Percentiles rank a stretch among this genome's conserved stretches.
Evolutionary conservation across 371 early-diverging fungal genomes (phyloP).

Genomic region (Coemansia sp.): DNA sequence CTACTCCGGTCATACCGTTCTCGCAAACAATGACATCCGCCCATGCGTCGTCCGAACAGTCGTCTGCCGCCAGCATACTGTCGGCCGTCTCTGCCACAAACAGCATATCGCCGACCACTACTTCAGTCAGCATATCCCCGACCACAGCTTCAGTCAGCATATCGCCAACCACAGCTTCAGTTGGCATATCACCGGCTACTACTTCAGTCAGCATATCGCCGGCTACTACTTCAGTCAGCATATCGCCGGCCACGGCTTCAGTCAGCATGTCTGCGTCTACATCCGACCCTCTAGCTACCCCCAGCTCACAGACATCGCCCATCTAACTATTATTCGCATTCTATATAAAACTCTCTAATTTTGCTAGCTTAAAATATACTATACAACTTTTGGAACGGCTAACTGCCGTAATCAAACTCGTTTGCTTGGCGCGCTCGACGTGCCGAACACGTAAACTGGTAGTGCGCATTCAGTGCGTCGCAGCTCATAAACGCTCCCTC

Average conservation of each 20-base stretch:
- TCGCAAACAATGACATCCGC: conserved; percentile 30
- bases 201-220: neutral
- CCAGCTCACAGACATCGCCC: neutral
- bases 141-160: neutral
- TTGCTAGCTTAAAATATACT: too few relatives aligned
- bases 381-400: neutral
- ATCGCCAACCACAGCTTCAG: neutral
- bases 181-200: neutral
- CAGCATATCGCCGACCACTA: neutral
- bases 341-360: too few relatives aligned
- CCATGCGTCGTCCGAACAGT: neutral
- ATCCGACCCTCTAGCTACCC: conserved; percentile 15
- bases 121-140: neutral
- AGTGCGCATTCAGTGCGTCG: conserved; percentile 14
- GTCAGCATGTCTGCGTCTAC: neutral
- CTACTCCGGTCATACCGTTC: conserved; percentile 35
- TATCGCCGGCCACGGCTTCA: neutral
- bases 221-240: neutral
- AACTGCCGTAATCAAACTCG: neutral
- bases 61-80: neutral
- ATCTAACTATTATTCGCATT: neutral
- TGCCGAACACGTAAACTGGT: conserved; percentile 3
- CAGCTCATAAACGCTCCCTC: conserved; percentile 10
- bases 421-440: neutral
- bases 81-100: neutral